A percentile compares a stretch with the other conserved stretches of the same genome.
Evolutionary conservation across 345 rosid species (phyloP).

Genomic region (Acer negundo): DNA sequence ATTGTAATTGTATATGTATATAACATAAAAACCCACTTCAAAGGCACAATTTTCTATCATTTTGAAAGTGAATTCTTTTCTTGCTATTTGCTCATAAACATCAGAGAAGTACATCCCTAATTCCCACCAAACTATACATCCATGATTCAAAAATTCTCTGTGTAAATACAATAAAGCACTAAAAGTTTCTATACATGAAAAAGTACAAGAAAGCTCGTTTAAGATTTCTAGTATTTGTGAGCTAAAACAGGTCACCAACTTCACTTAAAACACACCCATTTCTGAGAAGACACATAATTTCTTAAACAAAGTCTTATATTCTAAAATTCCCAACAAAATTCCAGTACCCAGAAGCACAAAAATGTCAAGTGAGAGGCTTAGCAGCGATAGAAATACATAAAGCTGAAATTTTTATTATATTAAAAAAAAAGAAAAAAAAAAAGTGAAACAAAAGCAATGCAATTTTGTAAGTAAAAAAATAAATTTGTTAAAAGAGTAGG

Average conservation of each 20-base stretch:
- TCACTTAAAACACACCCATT: background rate
- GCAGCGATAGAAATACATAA: constrained; percentile 4
- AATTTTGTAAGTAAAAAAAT: background rate
- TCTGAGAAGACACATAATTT: background rate
- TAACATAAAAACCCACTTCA: constrained; percentile 12
- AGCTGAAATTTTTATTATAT: background rate
- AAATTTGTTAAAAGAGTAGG: background rate
- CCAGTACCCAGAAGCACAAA: background rate
- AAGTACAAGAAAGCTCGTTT: background rate
- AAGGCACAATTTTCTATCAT: background rate
- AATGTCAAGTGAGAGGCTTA: background rate
- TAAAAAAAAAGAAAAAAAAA: too few relatives aligned
- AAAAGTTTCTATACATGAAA: background rate
- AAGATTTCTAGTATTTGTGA: background rate
- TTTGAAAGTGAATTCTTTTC: background rate
- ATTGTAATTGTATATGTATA: background rate
- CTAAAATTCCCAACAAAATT: background rate
- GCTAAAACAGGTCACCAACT: background rate
- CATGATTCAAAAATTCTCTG: background rate
- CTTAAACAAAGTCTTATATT: background rate
- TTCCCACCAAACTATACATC: background rate
- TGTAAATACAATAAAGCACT: background rate
- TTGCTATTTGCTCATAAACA: background rate
- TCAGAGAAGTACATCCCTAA: background rate
- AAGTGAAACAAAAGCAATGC: background rate